Evolutionary conservation across 1,139 yeast species (phyloP), one percentile per base, ranked within the genome.

Genomic region (Pichia sp.): DNA sequence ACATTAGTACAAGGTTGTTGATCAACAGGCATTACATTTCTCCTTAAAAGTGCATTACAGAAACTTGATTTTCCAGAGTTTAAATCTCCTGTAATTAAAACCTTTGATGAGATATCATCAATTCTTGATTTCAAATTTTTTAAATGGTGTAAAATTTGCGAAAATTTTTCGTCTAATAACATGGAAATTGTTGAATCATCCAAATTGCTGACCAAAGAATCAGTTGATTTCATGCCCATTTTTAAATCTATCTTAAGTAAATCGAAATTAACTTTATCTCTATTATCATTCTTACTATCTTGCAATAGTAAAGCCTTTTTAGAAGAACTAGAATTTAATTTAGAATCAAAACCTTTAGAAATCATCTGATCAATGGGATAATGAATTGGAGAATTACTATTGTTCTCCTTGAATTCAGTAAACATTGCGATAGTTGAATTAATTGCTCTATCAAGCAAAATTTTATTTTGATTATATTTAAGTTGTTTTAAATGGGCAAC

Each of bases 1-100:
- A 94, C 97, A 47, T 87, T 82, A 0, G 99, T 94, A 57, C 97
- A 90, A 1, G 99, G 99, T 59, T 94, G 96, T 60, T 94, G 98
- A 63, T 94, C 99, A 56, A 86, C 96, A 0, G 99, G 98, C 41
- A 92, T 69, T 1, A 94, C 66, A 44, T 78, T 77, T 50, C 95
- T 74, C 53, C 94, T 73, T 51, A 94, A 68, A 40, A 94, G 68
- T 0, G 97, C 94, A 60, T 94, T 94, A 65, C 98, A 94, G 56
- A 94, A 87, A 0, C 96, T 86, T 1, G 97, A 87, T 61, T 94
- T 94, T 5, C 99, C 99, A 0, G 98, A 86, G 63, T 94, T 94
- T 55, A 94, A 74, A 63, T 94, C 99, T 40, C 99, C 99, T 2
- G 98, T 94, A 33, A 94, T 90, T 55, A 94, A 80, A 1, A 94